Evolutionary conservation across 1,284 basidiomycete species (phyloP), one percentile per base, ranked within the genome.

Genomic region (Sporisorium graminicola): DNA sequence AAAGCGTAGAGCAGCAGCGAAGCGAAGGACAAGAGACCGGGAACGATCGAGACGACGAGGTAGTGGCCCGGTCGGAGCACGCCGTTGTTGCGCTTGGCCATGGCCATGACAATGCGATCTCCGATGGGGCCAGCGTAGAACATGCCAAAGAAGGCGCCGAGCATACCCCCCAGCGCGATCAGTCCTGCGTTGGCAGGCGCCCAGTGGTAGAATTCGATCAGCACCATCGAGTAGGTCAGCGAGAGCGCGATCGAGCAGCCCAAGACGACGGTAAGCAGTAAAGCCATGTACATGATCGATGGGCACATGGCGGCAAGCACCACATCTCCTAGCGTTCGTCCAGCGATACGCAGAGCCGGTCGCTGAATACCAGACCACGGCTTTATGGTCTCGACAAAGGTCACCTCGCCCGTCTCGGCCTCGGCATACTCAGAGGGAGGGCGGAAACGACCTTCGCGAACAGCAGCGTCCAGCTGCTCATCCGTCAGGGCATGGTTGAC

Each of bases 221-320:
- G 51, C 33, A 53, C 51, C 22, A 8, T 35, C 35, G 51, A 53
- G 14, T 53, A 53, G 14, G 51, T 53, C 6, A 53, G 51, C 35
- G 51, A 53, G 5, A 53, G 35, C 9, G 51, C 51, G 51, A 53
- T 53, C 8, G 51, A 12, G 14, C 33, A 40, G 35, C 51, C 51
- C 35, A 53, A 27, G 22, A 53, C 26, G 13, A 53, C 51, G 35
- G 31, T 53, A 10, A 53, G 51, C 33, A 53, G 35, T 35, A 53
- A 24, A 13, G 51, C 51, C 51, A 53, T 53, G 51, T 53, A 53
- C 51, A 53, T 13, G 51, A 53, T 53, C 51, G 51, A 53, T 6
- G 51, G 51, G 20, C 51, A 53, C 51, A 40, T 35, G 33, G 40
- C 40, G 3, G 51, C 35, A 13, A 53, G 51, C 51, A 40, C 33